Base-by-base conservation (phyloP, 1,284 basidiomycete genomes). In the Gymnopus androsaceus region DNA sequence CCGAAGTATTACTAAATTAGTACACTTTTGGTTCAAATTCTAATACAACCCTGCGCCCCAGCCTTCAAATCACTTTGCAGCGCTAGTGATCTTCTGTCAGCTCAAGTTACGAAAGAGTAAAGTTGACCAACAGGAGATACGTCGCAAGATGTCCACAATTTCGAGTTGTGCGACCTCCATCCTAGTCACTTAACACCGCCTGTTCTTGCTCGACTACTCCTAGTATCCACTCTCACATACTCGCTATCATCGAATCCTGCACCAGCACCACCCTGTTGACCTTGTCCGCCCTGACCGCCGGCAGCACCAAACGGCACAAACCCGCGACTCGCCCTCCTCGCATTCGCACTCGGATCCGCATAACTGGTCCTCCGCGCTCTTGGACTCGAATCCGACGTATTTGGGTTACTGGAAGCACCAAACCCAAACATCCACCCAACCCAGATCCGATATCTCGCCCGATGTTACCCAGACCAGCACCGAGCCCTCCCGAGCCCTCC, bases 171-270 rank as follows among this genome's bases (percentile, higher is more conserved):
- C n/a, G n/a, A n/a, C n/a, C n/a, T n/a, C n/a, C n/a, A n/a, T n/a
- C n/a, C n/a, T n/a, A n/a, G n/a, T n/a, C n/a, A n/a, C n/a, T n/a
- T n/a, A n/a, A n/a, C n/a, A n/a, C n/a, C n/a, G n/a, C n/a, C n/a
- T 12, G 36, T 75, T 53, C 72, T 62, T 50, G 75, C 75, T n/a
- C 81, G 72, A 67, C 84, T 88, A 51, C 64, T 77, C 74, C 79
- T 86, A 34, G 89, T 94, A 61, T 95, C 92, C 30, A 95, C 79
- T 62, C 84, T 81, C 50, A 95, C 92, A 65, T 94, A 95, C 62
- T 94, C 92, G 59, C 81, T 80, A 63, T 90, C 88, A 51, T 83
- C 84, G 12, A 67, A 54, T 30, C 31, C 41, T 8, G 21, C 49
- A 0, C 49, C 42, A 17, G 34, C 52, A 45, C 37, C 42, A n/a